Conservation (phyloP, 208 protist genomes). For the Crithidia mellificae region DNA sequence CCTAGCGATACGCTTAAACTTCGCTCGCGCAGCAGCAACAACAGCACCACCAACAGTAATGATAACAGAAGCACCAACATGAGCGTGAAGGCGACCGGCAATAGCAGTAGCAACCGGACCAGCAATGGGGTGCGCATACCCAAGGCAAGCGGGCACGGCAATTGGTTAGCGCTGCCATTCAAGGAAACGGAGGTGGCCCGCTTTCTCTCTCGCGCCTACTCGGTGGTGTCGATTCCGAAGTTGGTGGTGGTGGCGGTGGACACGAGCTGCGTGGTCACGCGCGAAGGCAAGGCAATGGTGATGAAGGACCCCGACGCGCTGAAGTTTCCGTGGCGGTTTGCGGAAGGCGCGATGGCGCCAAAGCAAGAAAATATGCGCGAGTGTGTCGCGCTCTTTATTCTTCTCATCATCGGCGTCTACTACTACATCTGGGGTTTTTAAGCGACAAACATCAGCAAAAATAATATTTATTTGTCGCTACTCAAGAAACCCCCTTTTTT, state of each 20-base stretch:
- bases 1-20: background rate
- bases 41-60: too few relatives aligned
- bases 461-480: too few relatives aligned
- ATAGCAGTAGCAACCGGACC: too few relatives aligned
- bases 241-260: slow-evolving; percentile 45
- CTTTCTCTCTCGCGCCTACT: slow-evolving; percentile 31
- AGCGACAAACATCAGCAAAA: background rate
- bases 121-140: slow-evolving; percentile 19
- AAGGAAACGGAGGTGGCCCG: slow-evolving; percentile 27
- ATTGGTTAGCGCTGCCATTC: slow-evolving; percentile 66
- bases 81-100: too few relatives aligned
- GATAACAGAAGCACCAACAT: too few relatives aligned
- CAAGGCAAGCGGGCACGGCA: slow-evolving; percentile 33
- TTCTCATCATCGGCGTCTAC: slow-evolving; percentile 15
- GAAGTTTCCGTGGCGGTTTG: slow-evolving; percentile 55
- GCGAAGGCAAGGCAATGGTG: slow-evolving; percentile 39
- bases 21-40: background rate
- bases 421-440: slow-evolving; percentile 29
- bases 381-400: slow-evolving; percentile 13
- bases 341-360: slow-evolving; percentile 21
- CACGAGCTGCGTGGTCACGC: slow-evolving; percentile 42
- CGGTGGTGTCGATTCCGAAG: slow-evolving; percentile 43
- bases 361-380: slow-evolving; percentile 10
- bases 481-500: too few relatives aligned
- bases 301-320: slow-evolving; percentile 34